Base-by-base conservation (phyloP, 108 stramenopile species). In the Licmophora abbreviata region DNA sequence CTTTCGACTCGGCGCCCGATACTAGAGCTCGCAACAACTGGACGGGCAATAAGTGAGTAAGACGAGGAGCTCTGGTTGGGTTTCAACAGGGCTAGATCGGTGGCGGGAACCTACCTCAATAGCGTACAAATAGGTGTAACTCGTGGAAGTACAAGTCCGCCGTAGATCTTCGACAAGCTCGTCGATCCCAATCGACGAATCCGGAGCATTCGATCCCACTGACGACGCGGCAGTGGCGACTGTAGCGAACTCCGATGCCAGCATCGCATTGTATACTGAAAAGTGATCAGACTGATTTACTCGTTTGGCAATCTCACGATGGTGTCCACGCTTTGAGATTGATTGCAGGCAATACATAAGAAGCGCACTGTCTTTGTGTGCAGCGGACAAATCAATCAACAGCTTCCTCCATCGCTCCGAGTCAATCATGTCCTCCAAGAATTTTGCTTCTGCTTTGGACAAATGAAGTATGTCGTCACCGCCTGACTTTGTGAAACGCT, bases 261-360 rank as follows among this genome's bases (percentile, higher is more conserved):
- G 51, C 83, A 92, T 87, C 10, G 79, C 73, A 58, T 77, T 77
- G 36, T 85, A 85, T 3, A 92, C 89, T 0, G 80, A 63, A 67
- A 92, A 92, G 43, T 87, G 83, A 44, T 92, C 89, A 8, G 80
- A 82, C 51, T 85, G 89, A 36, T 92, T 81, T 47, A 92, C 82
- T 33, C 89, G 50, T 33, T 78, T 69, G 11, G 85, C 83, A 36
- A 92, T 87, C 45, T 82, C 89, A 29, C 89, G 66, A 61, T 92
- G 89, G 44, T 92, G 76, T 14, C 89, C 89, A 38, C 73, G 48
- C 22, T 87, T 83, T 14, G 85, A 86, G 29, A 92, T 92, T 2
- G 64, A 56, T 37, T 75, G 60, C 10, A 92, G 50, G 53, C 85
- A 92, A 27, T 80, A 84, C 74, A 70, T 83, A 23, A 92, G 71